These are phyloP conservation scores for Theileria orientalis DNA, from an alignment of 169 alveolate species.

Conservation along the genomic window DNA sequence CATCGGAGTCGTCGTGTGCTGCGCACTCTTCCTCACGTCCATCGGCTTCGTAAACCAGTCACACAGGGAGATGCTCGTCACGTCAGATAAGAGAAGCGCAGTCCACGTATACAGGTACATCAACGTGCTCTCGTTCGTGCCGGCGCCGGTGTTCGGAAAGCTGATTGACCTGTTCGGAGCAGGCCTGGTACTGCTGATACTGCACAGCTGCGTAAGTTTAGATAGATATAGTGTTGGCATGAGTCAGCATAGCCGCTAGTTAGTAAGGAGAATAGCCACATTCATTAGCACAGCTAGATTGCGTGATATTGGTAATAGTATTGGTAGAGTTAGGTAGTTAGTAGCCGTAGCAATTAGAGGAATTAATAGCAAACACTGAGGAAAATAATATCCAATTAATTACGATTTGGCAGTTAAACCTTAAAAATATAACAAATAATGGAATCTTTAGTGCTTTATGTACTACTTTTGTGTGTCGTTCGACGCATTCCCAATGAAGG, in stretches of 20 bases:
- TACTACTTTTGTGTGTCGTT: constrained; percentile 35
- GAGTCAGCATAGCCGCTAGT: too few species aligned
- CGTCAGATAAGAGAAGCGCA: neutral
- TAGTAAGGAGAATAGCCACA: too few species aligned
- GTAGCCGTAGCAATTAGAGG: too few species aligned
- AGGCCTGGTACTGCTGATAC: constrained; percentile 26
- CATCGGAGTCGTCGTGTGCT: neutral
- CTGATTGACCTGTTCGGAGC: constrained; percentile 47
- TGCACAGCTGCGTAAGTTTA: constrained; percentile 39
- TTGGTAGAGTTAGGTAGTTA: too few species aligned
- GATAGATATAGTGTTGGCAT: too few species aligned
- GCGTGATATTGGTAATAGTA: neutral
- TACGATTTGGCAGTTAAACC: too few species aligned
- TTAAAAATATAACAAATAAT: too few species aligned
- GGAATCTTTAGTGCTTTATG: neutral
- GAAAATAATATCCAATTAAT: too few species aligned
- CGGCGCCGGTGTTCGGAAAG: constrained; percentile 48
- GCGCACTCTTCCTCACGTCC: constrained; percentile 29
- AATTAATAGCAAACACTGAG: too few species aligned
- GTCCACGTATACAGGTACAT: constrained; percentile 9
- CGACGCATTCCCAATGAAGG: constrained; percentile 38
- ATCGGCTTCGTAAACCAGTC: constrained; percentile 50
- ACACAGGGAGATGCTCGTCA: constrained; percentile 22
- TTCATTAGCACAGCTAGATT: too few species aligned
- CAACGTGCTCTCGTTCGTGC: constrained; percentile 36